phyloP scores from a whole-genome alignment of 208 protist species.

The Acanthamoeba polyphaga region DNA sequence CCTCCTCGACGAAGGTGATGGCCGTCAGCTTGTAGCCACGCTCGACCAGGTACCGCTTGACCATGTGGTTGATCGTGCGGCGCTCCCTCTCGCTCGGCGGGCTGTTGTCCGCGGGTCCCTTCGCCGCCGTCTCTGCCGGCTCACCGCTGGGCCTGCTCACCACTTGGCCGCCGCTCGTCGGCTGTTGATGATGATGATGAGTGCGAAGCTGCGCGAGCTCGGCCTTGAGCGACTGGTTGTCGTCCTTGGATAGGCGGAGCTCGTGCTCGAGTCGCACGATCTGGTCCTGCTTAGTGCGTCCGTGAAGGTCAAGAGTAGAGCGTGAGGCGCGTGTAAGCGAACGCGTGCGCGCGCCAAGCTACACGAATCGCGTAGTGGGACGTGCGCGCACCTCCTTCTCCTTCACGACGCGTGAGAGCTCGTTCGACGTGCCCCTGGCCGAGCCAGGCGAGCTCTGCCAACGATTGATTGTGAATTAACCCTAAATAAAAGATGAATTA shows the following conservation, averaged over 20 bases:
- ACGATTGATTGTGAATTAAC: not conserved
- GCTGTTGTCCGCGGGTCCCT: not conserved
- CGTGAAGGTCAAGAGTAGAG: too few species aligned
- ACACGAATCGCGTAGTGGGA: not conserved
- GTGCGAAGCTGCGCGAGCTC: constrained; percentile 43
- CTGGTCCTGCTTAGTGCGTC: not conserved
- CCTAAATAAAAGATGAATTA: not conserved
- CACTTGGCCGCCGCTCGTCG: not conserved
- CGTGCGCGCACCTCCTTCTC: constrained; percentile 27
- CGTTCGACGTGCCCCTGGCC: not conserved
- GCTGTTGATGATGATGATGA: not conserved
- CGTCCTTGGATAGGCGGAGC: constrained; percentile 62
- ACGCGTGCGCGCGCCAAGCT: not conserved
- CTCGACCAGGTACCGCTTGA: constrained; percentile 71
- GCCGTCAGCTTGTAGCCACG: constrained; percentile 65
- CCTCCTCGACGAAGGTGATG: constrained; percentile 75
- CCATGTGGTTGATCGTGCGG: constrained; percentile 43
- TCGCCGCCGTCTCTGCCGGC: not conserved
- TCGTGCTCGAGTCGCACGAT: constrained; percentile 75
- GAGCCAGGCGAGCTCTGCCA: constrained; percentile 1
- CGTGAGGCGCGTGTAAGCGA: not conserved
- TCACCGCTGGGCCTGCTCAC: not conserved
- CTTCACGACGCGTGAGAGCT: constrained; percentile 41
- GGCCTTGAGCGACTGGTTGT: constrained; percentile 30
- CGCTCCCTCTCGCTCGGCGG: constrained; percentile 23